A percentile compares a stretch with the other conserved stretches of the same genome.
These are phyloP conservation scores for Epichloe gansuensis DNA, from an alignment of 2,329 filamentous ascomycete species.

Conservation along the genomic window DNA sequence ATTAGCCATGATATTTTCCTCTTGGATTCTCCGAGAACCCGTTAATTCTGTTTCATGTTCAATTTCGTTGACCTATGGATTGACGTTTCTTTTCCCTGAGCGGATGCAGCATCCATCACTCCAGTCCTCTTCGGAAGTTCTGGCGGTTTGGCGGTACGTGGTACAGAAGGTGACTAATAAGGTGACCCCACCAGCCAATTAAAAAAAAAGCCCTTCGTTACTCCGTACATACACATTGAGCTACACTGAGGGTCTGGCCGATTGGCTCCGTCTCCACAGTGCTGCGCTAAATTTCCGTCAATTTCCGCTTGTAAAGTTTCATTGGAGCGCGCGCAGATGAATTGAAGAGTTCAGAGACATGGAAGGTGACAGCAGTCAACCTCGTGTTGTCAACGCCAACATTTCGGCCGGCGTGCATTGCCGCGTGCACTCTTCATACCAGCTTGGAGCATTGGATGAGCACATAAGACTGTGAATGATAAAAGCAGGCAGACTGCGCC, in stretches of 20 bases:
- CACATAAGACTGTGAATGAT: background rate
- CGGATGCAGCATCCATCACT: too few relatives aligned
- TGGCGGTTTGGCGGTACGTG: background rate
- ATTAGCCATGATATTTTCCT: too few relatives aligned
- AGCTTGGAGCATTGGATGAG: background rate
- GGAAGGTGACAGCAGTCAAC: background rate
- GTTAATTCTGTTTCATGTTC: too few relatives aligned
- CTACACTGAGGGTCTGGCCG: too few relatives aligned
- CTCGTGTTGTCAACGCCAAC: background rate
- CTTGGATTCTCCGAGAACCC: too few relatives aligned
- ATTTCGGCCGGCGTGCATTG: background rate
- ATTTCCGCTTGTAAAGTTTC: background rate
- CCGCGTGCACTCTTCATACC: background rate
- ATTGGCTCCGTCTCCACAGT: too few relatives aligned
- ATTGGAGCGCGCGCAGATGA: background rate
- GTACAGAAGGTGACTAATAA: background rate
- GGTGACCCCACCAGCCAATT: background rate
- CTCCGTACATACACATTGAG: too few relatives aligned
- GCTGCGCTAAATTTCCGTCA: too few relatives aligned
- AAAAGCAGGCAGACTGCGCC: background rate
- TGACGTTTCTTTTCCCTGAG: too few relatives aligned
- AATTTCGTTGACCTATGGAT: too few relatives aligned
- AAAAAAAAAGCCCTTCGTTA: background rate
- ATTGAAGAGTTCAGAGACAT: background rate
- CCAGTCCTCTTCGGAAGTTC: background rate